Conservation (phyloP, 2,329 filamentous ascomycete species). For the Ophiostoma sp. region DNA sequence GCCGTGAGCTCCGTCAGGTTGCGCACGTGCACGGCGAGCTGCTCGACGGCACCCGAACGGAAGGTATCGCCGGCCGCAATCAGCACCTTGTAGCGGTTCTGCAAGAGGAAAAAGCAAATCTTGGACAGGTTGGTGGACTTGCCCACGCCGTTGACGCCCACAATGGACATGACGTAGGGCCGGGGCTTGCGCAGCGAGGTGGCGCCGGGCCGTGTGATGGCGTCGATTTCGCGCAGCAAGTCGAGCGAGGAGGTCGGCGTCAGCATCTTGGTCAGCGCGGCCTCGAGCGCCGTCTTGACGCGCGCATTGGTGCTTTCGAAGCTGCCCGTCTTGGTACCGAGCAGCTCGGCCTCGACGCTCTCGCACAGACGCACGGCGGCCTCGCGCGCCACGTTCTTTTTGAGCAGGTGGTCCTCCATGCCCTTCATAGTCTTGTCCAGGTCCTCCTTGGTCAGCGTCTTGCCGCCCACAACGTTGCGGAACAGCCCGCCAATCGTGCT, state of each 20-base stretch:
- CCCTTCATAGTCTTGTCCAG: constrained; percentile 89
- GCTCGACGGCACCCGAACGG: constrained; percentile 93
- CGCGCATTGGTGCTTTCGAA: constrained; percentile 86
- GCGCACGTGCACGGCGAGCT: constrained; percentile 90
- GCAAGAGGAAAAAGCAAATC: constrained; percentile 95
- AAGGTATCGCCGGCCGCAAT: constrained; percentile 96
- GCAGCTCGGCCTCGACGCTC: constrained; percentile 83
- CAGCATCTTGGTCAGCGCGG: constrained; percentile 89
- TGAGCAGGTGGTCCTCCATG: constrained; percentile 92
- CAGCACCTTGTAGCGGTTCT: constrained; percentile 94
- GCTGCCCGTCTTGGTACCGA: constrained; percentile 86
- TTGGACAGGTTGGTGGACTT: constrained; percentile 98
- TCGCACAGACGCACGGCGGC: constrained; percentile 88
- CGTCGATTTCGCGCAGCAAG: constrained; percentile 87
- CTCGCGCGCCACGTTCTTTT: constrained; percentile 95
- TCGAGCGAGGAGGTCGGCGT: constrained; percentile 94
- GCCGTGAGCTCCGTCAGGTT: constrained; percentile 87
- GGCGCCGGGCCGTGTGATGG: constrained; percentile 66
- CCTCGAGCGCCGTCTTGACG: constrained; percentile 84
- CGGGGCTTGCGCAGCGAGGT: constrained; percentile 65
- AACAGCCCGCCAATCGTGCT: constrained; percentile 86
- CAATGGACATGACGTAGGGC: constrained; percentile 96
- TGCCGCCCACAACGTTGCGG: constrained; percentile 91
- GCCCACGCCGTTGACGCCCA: constrained; percentile 96
- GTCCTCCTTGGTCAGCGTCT: constrained; percentile 84